A percentile compares a stretch with the other conserved stretches of the same genome.
Evolutionary conservation across 2,329 filamentous ascomycete species (phyloP).

Genomic region (Claviceps maximensis): DNA sequence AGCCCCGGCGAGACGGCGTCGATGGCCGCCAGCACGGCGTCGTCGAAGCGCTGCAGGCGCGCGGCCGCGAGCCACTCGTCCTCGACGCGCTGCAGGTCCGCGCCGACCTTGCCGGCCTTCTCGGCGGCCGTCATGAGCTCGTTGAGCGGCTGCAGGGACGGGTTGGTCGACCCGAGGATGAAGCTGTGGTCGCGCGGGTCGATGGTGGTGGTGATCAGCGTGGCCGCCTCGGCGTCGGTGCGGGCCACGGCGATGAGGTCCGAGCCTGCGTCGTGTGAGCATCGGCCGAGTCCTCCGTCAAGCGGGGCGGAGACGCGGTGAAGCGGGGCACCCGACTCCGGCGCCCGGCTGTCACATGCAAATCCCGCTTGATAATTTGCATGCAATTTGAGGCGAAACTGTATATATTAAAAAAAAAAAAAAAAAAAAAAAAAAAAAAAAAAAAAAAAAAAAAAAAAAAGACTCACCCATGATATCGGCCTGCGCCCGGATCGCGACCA

Average conservation of each 20-base stretch:
- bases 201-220: slow-evolving; percentile 91
- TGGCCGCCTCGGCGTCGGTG: slow-evolving; percentile 95
- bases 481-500: slow-evolving; percentile 92
- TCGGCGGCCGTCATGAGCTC: slow-evolving; percentile 87
- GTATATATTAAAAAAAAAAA: neutral
- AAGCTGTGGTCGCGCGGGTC: slow-evolving; percentile 91
- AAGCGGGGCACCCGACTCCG: too few relatives aligned
- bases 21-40: slow-evolving; percentile 77
- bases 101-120: slow-evolving; percentile 64
- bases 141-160: slow-evolving; percentile 67
- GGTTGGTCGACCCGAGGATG: slow-evolving; percentile 82
- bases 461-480: slow-evolving; percentile 87
- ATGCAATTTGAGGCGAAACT: too few relatives aligned
- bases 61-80: slow-evolving; percentile 75
- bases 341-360: too few relatives aligned
- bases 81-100: slow-evolving; percentile 78
- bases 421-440: neutral
- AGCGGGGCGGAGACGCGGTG: too few relatives aligned
- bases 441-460: neutral
- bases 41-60: slow-evolving; percentile 74
- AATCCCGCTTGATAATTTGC: too few relatives aligned
- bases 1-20: slow-evolving; percentile 57
- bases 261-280: slow-evolving; percentile 29
- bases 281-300: too few relatives aligned
- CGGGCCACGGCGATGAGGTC: slow-evolving; percentile 86